Conservation (phyloP, 2,329 filamentous ascomycete species). For the Hirsutella minnesotensis region DNA sequence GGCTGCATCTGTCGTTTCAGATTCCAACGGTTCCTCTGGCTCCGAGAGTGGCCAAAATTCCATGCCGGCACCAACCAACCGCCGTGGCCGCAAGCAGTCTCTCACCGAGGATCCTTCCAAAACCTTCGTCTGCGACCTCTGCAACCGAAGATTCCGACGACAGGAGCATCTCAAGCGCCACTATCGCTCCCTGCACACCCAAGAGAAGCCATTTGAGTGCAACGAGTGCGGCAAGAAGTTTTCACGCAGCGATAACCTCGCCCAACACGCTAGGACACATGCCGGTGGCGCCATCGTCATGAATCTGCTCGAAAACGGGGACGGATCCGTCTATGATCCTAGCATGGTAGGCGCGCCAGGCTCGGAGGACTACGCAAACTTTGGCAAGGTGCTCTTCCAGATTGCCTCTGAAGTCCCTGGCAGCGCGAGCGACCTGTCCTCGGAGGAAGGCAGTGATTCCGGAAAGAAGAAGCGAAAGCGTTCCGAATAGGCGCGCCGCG, state of each 20-base stretch:
- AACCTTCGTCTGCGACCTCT: conserved; percentile 93
- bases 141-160: conserved; percentile 92
- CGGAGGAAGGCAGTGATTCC: conserved; percentile 37
- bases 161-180: conserved; percentile 98
- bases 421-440: conserved; percentile 46
- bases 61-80: conserved; percentile 55
- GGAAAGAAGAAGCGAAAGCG: conserved; percentile 63
- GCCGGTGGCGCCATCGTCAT: conserved; percentile 83
- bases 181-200: conserved; percentile 94
- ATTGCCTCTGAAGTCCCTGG: conserved; percentile 63
- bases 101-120: conserved; percentile 95
- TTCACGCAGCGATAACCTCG: conserved; percentile 92
- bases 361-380: conserved; percentile 51
- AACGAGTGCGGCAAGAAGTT: conserved; percentile 98
- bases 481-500: conserved; percentile 35
- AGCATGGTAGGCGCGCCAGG: conserved; percentile 30
- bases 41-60: conserved; percentile 32
- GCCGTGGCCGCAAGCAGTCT: conserved; percentile 95
- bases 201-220: conserved; percentile 98
- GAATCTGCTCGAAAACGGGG: conserved; percentile 68
- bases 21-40: conserved; percentile 26
- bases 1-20: conserved; percentile 23
- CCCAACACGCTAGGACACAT: conserved; percentile 90
- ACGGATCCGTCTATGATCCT: conserved; percentile 31
- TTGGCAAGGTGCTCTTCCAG: conserved; percentile 73